Conservation (phyloP, 768 basidiomycete genomes). For the Xerocomellus chrysenteron region DNA sequence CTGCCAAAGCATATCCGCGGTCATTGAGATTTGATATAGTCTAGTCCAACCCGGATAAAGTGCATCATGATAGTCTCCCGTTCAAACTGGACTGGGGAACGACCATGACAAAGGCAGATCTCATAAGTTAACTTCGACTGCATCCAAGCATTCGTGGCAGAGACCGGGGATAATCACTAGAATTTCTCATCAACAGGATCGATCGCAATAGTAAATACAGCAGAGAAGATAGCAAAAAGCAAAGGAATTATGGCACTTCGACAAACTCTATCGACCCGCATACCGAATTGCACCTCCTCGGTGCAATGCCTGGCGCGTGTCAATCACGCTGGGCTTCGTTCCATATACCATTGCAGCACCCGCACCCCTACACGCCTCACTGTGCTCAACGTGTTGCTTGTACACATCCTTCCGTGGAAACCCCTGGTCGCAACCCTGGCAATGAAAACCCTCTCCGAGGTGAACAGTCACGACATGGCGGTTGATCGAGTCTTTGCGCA, state of each 20-base stretch:
- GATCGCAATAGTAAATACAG: not conserved
- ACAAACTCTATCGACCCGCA: not conserved
- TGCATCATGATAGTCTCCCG: too few relatives aligned
- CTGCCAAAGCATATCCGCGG: too few relatives aligned
- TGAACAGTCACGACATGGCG: conserved; percentile 9
- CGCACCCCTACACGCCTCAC: not conserved
- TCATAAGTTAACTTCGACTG: too few relatives aligned
- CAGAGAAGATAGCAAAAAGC: not conserved
- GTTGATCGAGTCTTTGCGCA: conserved; percentile 6
- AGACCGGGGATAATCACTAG: too few relatives aligned
- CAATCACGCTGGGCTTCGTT: not conserved
- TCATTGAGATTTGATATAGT: too few relatives aligned
- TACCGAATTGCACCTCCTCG: not conserved
- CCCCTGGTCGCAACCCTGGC: not conserved
- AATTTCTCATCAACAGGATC: too few relatives aligned
- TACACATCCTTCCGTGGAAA: conserved; percentile 10
- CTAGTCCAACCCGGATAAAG: too few relatives aligned
- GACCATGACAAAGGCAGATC: too few relatives aligned
- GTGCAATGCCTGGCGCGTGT: not conserved
- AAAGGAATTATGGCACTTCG: not conserved
- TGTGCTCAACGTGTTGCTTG: not conserved
- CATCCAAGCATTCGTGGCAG: too few relatives aligned
- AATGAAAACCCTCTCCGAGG: conserved; percentile 5
- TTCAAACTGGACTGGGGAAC: too few relatives aligned
- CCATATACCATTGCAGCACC: conserved; percentile 1